These are phyloP conservation scores for Podochytrium sp. DNA, from an alignment of 192 early-diverging fungal genomes.

Conservation along the genomic window DNA sequence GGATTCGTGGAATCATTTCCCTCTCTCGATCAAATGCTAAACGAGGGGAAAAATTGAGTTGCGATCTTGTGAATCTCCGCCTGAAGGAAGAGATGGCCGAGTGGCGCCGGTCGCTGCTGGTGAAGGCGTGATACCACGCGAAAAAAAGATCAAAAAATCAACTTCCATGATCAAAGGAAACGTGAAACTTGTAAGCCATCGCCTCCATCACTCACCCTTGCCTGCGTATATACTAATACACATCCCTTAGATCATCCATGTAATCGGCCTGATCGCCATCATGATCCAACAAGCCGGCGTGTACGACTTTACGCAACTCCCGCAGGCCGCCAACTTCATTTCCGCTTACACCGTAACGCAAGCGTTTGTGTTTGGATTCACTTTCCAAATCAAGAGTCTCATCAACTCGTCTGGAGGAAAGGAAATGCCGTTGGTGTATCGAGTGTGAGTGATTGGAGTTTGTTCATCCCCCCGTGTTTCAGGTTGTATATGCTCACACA, in stretches of 20 bases:
- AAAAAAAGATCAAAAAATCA: no score
- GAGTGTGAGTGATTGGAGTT: not conserved
- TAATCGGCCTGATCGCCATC: conserved; percentile 6
- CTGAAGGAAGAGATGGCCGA: no score
- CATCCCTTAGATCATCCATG: conserved; percentile 9
- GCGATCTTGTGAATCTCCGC: no score
- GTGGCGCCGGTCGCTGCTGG: no score
- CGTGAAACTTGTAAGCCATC: not conserved
- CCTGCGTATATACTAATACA: not conserved
- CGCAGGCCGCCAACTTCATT: not conserved
- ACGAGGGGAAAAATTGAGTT: no score
- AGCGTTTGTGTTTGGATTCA: conserved; percentile 15
- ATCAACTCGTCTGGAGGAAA: not conserved
- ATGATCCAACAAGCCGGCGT: conserved; percentile 7
- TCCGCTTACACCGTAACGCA: conserved; percentile 13
- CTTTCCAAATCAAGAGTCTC: not conserved
- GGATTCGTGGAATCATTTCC: no score
- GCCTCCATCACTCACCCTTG: not conserved
- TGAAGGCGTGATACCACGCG: no score
- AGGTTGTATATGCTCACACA: not conserved
- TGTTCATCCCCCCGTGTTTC: not conserved
- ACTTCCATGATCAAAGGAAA: conserved; percentile 4
- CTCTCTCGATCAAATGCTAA: no score
- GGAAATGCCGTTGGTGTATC: conserved; percentile 8
- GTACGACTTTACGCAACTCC: conserved; percentile 4